Conservation (phyloP, 768 basidiomycete genomes). For the Macrocybe gigantea region DNA sequence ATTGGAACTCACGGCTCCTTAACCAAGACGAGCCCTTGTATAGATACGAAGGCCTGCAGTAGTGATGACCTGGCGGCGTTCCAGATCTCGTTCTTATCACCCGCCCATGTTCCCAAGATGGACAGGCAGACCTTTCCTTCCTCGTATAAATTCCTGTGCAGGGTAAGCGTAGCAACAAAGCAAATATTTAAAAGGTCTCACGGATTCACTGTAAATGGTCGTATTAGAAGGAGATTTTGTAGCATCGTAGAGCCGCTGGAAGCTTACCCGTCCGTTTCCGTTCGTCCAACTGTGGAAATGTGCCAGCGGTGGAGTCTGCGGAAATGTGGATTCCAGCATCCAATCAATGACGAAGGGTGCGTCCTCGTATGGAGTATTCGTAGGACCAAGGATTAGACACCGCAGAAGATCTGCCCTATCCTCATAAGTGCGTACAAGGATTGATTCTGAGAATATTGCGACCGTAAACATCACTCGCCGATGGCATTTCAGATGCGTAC, state of each 20-base stretch:
- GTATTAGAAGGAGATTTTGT: slow-evolving; percentile 5
- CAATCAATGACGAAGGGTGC: slow-evolving; percentile 95
- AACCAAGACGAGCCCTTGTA: slow-evolving; percentile 89
- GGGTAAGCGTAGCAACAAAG: background rate
- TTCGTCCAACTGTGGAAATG: slow-evolving; percentile 94
- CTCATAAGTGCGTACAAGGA: slow-evolving; percentile 87
- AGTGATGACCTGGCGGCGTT: slow-evolving; percentile 78
- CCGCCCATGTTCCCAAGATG: slow-evolving; percentile 88
- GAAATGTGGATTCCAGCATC: slow-evolving; percentile 83
- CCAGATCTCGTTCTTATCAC: slow-evolving; percentile 87
- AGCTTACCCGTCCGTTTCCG: slow-evolving; percentile 78
- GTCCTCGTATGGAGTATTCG: slow-evolving; percentile 93
- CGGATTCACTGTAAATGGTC: slow-evolving; percentile 58
- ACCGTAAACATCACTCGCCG: background rate
- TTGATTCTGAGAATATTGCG: slow-evolving; percentile 52
- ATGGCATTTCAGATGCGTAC: slow-evolving; percentile 32
- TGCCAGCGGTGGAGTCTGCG: slow-evolving; percentile 75
- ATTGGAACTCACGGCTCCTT: slow-evolving; percentile 72
- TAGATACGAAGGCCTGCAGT: slow-evolving; percentile 88
- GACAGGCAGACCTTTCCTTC: slow-evolving; percentile 94
- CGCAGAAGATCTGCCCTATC: slow-evolving; percentile 84
- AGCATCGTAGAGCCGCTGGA: slow-evolving; percentile 1
- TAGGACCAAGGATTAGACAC: slow-evolving; percentile 85
- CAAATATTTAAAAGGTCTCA: slow-evolving; percentile 29
- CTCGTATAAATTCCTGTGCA: slow-evolving; percentile 78